Base-by-base conservation (phyloP, 2,329 filamentous ascomycete genomes). In the Botrytis fragariae region DNA sequence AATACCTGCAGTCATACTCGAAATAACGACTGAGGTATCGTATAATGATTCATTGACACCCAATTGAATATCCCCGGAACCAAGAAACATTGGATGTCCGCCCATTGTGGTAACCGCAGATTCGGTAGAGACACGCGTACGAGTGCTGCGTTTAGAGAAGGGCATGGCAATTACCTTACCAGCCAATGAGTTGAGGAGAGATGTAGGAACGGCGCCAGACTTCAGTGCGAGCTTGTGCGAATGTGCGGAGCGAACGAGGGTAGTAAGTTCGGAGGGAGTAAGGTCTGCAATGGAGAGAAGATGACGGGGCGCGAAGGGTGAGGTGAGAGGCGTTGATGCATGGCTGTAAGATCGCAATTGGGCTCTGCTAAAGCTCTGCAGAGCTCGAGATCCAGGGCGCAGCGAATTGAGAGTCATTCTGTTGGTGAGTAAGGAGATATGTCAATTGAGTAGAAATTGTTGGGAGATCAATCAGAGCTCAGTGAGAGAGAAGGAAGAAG, bases 11-110 rank as follows among this genome's bases (percentile, higher is more conserved):
- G 92, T 92, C 93, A 96, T 96, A 73, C 93, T 97, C n/a, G 94
- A 97, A 77, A 99, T 94, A 75, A 99, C 94, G 59, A 92, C 87
- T 0, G 93, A 91, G 8, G 95, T 98, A 83, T 99, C 96, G 81
- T 93, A 92, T n/a, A 98, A 87, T 8, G 93, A 95, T 84, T 99
- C 96, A 79, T 99, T 99, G 82, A 93, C 96, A 70, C 96, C 96
- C 32, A 99, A 87, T 83, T 99, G 96, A 75, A 99, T 99, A 81
- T 99, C 96, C 72, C 97, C 92, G 81, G 95, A 96, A 79, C 95
- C 94, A 74, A 99, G 84, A 82, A 99, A 99, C 95, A 99, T 98
- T 35, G 96, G 91, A 79, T 97, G 92, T 0, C 95, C 96, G 54
- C 95, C 94, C 86, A 99, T 88, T 74, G 93, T 86, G n/a, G 92